These are phyloP conservation scores for Penicillium polonicum DNA, from an alignment of 2,329 filamentous ascomycete genomes.

Conservation along the genomic window DNA sequence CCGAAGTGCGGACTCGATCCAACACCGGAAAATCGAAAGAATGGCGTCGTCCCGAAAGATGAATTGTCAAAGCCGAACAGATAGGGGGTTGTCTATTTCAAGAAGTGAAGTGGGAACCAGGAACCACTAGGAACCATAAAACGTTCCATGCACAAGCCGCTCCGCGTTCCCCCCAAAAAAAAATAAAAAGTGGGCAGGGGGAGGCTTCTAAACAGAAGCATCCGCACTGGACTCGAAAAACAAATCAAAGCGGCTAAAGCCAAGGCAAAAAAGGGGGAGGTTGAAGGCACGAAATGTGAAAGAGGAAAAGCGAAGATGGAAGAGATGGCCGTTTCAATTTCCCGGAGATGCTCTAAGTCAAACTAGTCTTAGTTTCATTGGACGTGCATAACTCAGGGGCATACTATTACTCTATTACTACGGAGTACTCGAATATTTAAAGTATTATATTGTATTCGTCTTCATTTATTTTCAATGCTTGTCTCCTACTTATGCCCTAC, in stretches of 20 bases:
- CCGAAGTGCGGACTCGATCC: slow-evolving; percentile 12
- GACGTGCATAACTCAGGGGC: slow-evolving; percentile 25
- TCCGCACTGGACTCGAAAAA: slow-evolving; percentile 1
- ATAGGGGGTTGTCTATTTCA: slow-evolving; percentile 22
- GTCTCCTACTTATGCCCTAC: background rate
- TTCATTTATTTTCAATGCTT: background rate
- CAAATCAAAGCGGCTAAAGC: slow-evolving; percentile 8
- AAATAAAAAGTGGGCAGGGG: slow-evolving; percentile 17
- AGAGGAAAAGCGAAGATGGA: slow-evolving; percentile 14
- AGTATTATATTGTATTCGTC: too few species aligned
- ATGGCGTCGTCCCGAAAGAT: background rate
- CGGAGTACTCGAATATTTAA: background rate
- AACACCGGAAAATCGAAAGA: slow-evolving; percentile 12
- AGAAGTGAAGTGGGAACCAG: slow-evolving; percentile 28
- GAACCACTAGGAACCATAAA: slow-evolving; percentile 24
- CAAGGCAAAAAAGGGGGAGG: slow-evolving; percentile 18
- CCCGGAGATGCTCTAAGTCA: slow-evolving; percentile 18
- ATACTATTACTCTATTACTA: background rate
- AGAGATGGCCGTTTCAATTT: slow-evolving; percentile 19
- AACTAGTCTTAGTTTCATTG: slow-evolving; percentile 19
- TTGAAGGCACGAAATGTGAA: slow-evolving; percentile 9
- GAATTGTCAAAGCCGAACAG: background rate
- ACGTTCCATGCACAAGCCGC: slow-evolving; percentile 18
- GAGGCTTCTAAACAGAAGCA: slow-evolving; percentile 4
- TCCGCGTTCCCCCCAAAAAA: slow-evolving; percentile 4